These are phyloP conservation scores for Penicillium silybi DNA, from an alignment of 495 filamentous ascomycete species.

Conservation along the genomic window DNA sequence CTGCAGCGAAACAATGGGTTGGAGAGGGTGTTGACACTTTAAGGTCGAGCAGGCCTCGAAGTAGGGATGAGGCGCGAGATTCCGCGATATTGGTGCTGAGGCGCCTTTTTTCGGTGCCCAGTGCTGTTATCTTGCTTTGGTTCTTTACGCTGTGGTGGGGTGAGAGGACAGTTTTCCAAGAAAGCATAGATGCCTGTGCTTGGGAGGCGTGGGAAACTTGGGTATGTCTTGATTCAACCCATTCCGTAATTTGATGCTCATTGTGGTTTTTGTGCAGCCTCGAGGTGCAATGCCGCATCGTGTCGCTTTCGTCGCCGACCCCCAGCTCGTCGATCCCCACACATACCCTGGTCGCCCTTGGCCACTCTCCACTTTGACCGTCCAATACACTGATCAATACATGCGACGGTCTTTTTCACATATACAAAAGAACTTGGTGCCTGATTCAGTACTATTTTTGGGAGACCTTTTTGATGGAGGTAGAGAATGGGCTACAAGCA, in stretches of 20 bases:
- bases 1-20: slow-evolving; percentile 25
- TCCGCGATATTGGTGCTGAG: slow-evolving; percentile 11
- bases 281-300: slow-evolving; percentile 74
- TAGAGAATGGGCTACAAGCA: slow-evolving; percentile 80
- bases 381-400: slow-evolving; percentile 84
- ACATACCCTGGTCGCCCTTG: slow-evolving; percentile 93
- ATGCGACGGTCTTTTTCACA: slow-evolving; percentile 71
- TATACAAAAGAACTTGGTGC: slow-evolving; percentile 64
- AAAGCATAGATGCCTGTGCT: slow-evolving; percentile 62
- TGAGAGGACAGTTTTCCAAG: slow-evolving; percentile 71
- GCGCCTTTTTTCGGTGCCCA: slow-evolving; percentile 54
- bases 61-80: slow-evolving; percentile 7
- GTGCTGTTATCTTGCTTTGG: slow-evolving; percentile 69
- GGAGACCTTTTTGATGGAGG: slow-evolving; percentile 97
- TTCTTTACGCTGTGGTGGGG: slow-evolving; percentile 80
- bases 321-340: slow-evolving; percentile 96
- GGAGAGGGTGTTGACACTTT: slow-evolving; percentile 8
- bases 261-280: slow-evolving; percentile 52
- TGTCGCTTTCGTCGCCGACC: slow-evolving; percentile 86
- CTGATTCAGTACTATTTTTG: slow-evolving; percentile 83
- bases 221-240: slow-evolving; percentile 52
- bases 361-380: slow-evolving; percentile 75
- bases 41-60: slow-evolving; percentile 6
- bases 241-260: not conserved
- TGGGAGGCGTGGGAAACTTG: slow-evolving; percentile 91